Evolutionary conservation across 2,329 filamentous ascomycete species (phyloP).

Genomic region (Arthrinium puccinioides): DNA sequence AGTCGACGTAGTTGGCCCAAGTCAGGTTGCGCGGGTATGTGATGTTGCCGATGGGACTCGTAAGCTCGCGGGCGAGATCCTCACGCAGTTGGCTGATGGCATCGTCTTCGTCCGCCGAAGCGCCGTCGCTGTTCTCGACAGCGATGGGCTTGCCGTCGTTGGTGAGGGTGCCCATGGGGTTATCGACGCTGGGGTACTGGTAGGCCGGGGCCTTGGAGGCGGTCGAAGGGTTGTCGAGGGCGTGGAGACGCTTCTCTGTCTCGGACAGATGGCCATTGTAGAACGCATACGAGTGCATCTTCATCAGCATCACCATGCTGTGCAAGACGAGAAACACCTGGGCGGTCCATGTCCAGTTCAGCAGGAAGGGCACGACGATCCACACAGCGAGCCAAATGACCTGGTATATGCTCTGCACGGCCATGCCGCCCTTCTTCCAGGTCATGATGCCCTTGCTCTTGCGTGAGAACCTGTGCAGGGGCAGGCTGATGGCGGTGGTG

Average conservation of each 20-base stretch:
- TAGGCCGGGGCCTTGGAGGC: slow-evolving; percentile 65
- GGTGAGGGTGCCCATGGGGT: slow-evolving; percentile 33
- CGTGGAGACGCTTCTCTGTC: slow-evolving; percentile 71
- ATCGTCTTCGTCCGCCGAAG: slow-evolving; percentile 30
- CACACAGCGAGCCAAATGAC: slow-evolving; percentile 71
- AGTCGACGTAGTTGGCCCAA: slow-evolving; percentile 75
- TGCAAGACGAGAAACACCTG: slow-evolving; percentile 94
- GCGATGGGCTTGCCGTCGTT: slow-evolving; percentile 25
- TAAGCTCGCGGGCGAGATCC: slow-evolving; percentile 83
- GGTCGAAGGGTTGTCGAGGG: slow-evolving; percentile 70
- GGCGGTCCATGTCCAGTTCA: slow-evolving; percentile 93
- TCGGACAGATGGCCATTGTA: slow-evolving; percentile 95
- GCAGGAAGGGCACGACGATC: slow-evolving; percentile 76
- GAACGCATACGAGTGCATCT: slow-evolving; percentile 97
- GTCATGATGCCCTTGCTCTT: slow-evolving; percentile 47
- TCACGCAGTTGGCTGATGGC: slow-evolving; percentile 57
- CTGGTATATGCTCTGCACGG: slow-evolving; percentile 78
- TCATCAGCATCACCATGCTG: slow-evolving; percentile 89
- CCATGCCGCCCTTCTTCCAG: slow-evolving; percentile 74
- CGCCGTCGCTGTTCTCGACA: slow-evolving; percentile 19
- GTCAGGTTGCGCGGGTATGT: slow-evolving; percentile 89
- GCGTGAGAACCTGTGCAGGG: slow-evolving; percentile 64
- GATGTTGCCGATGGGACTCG: slow-evolving; percentile 79
- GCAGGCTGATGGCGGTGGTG: slow-evolving; percentile 64
- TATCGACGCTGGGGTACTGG: slow-evolving; percentile 61